Base-by-base conservation (phyloP, 169 alveolate genomes). In the Babesia caballi region DNA sequence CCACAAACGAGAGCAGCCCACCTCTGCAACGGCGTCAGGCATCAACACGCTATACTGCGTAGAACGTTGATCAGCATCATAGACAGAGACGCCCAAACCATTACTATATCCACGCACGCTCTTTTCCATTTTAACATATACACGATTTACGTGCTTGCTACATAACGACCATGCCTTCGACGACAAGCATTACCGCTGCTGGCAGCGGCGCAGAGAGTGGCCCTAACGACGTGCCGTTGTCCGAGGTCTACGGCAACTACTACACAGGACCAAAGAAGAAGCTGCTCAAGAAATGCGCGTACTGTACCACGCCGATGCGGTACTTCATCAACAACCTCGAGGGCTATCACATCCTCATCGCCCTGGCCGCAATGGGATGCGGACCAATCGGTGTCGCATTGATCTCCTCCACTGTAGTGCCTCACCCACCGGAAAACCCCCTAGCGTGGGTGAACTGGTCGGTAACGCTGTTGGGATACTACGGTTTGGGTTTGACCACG, bases 301-400 rank as follows among this genome's bases (percentile, higher is more conserved):
- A 12, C 32, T 56, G 66, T 28, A 56, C 66, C 44, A 56, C 44
- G 15, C 66, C 66, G 17, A 12, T 56, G 49, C 15, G 35, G 32
- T 56, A 56, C 19, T 56, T 8, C 66, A 35, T 56, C 44, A 56
- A 56, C 49, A 56, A 56, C 66, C 1, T 56, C 9, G 7, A 23
- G 23, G 66, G 66, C 2, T 9, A 1, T 11, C 27, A 56, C 17
- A 8, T 44, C 15, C 19, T 44, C 4, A 15, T 56, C n/a, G 11
- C 28, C 3, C 28, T 32, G 4, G 3, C 17, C 33, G 33, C 32
- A 17, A 56, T 56, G 47, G 0, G 28, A 49, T 56, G 47, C 50
- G 66, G 41, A 30, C 66, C 66, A 3, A 7, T 56, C 3, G 66
- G 66, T 12, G 66, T 49, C 5, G 32, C 25, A 11, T 14, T 56